Evolutionary conservation across 2,329 filamentous ascomycete species (phyloP), one percentile per base, ranked within the genome.

Genomic region (Ophiostoma sp.): DNA sequence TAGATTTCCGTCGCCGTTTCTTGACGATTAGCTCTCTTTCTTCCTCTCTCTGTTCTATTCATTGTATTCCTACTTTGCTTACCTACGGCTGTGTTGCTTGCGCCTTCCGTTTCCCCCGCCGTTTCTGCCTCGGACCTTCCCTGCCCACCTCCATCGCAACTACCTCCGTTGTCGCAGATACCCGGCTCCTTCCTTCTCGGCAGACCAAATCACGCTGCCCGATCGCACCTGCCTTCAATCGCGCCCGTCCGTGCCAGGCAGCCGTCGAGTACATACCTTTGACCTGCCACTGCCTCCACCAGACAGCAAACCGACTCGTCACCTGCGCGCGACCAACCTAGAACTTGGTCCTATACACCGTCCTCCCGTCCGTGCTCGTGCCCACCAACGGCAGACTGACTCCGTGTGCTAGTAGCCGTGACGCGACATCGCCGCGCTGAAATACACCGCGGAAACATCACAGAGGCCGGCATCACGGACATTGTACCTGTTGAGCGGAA

Each of bases 91-190:
- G 60, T 49, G 44, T 49, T 45, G n/a, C 42, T 52, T 55, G 63
- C 49, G 49, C 64, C 42, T 58, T 62, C 36, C 55, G 9, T 60
- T 41, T 27, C 7, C 36, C n/a, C 49, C 49, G 44, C 27, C 36
- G 16, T 64, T 42, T 63, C 38, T 45, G 18, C 66, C 58, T 64
- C 18, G 44, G 16, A 6, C 67, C 40, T 58, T 47, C 42, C 47
- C 62, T 62, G 27, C 52, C 41, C 63, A 5, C 62, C 52, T 36
- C 36, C 63, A 45, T 62, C 49, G 47, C 41, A 62, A 11, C 64
- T 65, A 14, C 64, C 63, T 65, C 42, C 41, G 42, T 8, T 38
- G 42, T 65, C 36, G 44, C 63, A 65, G n/a, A 42, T 40, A 11
- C 18, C 60, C 60, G 60, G 38, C 40, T 14, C 60, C 60, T 42